Evolutionary conservation across 352 stramenopile genomes (phyloP).

Genomic region (Phytophthora ramorum): DNA sequence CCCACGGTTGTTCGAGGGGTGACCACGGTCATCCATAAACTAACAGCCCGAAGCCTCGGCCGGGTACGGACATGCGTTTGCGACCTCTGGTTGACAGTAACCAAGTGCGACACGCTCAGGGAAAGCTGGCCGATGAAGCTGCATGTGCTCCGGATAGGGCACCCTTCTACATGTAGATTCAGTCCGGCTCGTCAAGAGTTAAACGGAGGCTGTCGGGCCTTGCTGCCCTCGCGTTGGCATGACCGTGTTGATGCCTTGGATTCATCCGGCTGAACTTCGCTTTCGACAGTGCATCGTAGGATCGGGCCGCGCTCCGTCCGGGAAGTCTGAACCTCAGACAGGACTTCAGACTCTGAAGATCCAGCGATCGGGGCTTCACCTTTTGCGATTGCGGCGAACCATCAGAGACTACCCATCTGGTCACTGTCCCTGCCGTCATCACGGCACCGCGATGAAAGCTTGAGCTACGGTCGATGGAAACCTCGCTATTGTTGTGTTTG

Average conservation of each 20-base stretch:
- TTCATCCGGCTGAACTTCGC: too few species aligned
- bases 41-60: too few species aligned
- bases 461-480: not conserved
- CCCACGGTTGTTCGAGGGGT: too few species aligned
- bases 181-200: not conserved
- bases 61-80: too few species aligned
- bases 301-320: not conserved
- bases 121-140: too few species aligned
- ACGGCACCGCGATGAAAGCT: not conserved
- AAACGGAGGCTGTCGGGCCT: not conserved
- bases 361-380: conserved; percentile 11
- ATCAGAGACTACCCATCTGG: not conserved
- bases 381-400: conserved; percentile 12
- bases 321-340: not conserved
- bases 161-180: not conserved
- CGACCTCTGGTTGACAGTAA: too few species aligned
- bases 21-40: too few species aligned
- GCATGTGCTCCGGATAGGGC: not conserved
- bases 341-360: conserved; percentile 6
- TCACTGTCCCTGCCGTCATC: conserved; percentile 12
- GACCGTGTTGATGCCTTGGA: not conserved
- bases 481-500: conserved; percentile 15
- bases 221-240: not conserved
- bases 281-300: not conserved
- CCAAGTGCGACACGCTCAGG: too few species aligned